Percentiles rank a stretch among this genome's conserved stretches.
Conservation (phyloP, 2,329 filamentous ascomycete species). For the Thermothelomyces thermophilus region DNA sequence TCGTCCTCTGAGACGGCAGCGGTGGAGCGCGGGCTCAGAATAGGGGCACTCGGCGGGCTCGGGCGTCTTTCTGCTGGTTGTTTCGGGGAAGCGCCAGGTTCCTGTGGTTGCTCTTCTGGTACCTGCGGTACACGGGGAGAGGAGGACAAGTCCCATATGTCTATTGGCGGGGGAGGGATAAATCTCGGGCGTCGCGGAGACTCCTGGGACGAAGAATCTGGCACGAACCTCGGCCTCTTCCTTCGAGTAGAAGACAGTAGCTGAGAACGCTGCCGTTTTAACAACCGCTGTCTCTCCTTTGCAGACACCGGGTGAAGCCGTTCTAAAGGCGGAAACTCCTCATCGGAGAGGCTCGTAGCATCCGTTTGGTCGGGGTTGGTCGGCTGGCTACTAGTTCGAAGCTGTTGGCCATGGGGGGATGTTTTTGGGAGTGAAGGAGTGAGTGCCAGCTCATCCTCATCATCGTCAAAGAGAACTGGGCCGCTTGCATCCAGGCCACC, state of each 20-base stretch:
- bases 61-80: neutral
- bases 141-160: conserved; percentile 19
- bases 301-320: conserved; percentile 17
- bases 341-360: conserved; percentile 28
- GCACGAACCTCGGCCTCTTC: conserved; percentile 23
- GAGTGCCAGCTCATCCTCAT: conserved; percentile 26
- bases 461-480: conserved; percentile 21
- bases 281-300: conserved; percentile 9
- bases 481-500: conserved; percentile 17
- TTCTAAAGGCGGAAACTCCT: conserved; percentile 29
- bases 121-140: conserved; percentile 14
- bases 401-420: conserved; percentile 21
- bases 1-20: neutral
- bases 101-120: conserved; percentile 7
- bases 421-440: conserved; percentile 28
- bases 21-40: neutral
- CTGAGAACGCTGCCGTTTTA: conserved; percentile 23
- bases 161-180: conserved; percentile 6
- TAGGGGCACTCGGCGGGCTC: neutral
- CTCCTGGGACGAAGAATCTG: conserved; percentile 13
- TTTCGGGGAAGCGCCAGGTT: conserved; percentile 7
- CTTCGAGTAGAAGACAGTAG: conserved; percentile 20
- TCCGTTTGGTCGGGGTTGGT: conserved; percentile 28
- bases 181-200: conserved; percentile 14
- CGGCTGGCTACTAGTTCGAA: conserved; percentile 27